Conservation (phyloP, 2,329 filamentous ascomycete species). For the Hymenoscyphus occultus region DNA sequence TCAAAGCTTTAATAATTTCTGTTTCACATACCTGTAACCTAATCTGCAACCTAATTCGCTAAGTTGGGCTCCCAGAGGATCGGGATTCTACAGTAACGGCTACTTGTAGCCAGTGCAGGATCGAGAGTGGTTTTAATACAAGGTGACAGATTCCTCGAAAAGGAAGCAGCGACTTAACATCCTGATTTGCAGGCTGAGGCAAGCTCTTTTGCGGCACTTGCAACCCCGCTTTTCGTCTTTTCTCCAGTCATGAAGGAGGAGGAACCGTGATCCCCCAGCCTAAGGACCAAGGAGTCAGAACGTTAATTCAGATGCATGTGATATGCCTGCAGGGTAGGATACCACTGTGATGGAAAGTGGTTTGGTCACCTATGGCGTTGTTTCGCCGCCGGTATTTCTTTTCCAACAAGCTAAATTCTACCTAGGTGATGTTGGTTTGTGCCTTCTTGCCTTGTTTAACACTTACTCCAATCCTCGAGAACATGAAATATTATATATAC, state of each 20-base stretch:
- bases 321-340: slow-evolving; percentile 1
- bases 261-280: not conserved
- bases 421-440: not conserved
- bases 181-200: not conserved
- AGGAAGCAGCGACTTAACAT: not conserved
- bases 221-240: not conserved
- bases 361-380: not conserved
- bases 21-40: not conserved
- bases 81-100: not conserved
- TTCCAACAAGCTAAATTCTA: not conserved
- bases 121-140: not conserved
- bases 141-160: not conserved
- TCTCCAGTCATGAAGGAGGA: not conserved
- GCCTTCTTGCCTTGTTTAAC: not conserved
- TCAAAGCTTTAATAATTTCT: not conserved
- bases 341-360: not conserved
- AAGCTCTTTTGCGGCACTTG: not conserved
- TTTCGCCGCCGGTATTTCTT: not conserved
- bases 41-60: not conserved
- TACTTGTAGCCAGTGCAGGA: not conserved
- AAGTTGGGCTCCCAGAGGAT: not conserved
- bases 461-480: not conserved
- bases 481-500: not conserved
- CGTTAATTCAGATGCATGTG: not conserved
- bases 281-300: slow-evolving; percentile 1